Evolutionary conservation across 2,329 filamentous ascomycete genomes (phyloP).

Genomic region (Fusarium pseudocircinatum): DNA sequence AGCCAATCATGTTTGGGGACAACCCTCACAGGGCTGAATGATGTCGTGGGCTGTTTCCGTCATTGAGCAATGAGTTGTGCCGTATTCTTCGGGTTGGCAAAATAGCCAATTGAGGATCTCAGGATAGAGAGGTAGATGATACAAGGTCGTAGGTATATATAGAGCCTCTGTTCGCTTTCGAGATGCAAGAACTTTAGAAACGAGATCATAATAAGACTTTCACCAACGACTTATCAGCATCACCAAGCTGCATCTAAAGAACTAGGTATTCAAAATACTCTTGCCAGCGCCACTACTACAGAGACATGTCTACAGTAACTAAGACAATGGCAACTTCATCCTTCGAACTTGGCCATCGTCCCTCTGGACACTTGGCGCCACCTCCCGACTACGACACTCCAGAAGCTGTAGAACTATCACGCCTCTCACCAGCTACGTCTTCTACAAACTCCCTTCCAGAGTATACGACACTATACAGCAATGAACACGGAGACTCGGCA

Average conservation of each 20-base stretch:
- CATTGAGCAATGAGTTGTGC: neutral
- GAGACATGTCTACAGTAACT: conserved; percentile 21
- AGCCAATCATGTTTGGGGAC: conserved; percentile 23
- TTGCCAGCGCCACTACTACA: too few species aligned
- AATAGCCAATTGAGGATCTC: neutral
- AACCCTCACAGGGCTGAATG: conserved; percentile 20
- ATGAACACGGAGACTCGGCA: neutral
- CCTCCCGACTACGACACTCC: conserved; percentile 45
- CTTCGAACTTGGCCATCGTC: conserved; percentile 8
- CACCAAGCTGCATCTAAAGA: neutral
- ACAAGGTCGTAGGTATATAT: conserved; percentile 12
- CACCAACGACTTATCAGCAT: neutral
- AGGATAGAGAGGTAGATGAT: neutral
- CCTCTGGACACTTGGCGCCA: conserved; percentile 27
- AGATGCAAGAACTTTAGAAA: neutral
- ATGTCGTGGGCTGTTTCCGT: conserved; percentile 9
- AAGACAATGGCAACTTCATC: neutral
- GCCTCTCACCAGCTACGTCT: conserved; percentile 39
- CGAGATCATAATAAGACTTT: neutral
- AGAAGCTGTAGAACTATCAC: conserved; percentile 39
- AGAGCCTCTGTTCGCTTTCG: neutral
- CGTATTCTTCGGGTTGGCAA: conserved; percentile 34
- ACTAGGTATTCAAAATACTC: neutral
- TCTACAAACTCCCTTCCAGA: conserved; percentile 43
- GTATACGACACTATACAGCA: conserved; percentile 34